phyloP scores from a whole-genome alignment of 2,329 filamentous ascomycete genomes.

The Fusarium illudens region DNA sequence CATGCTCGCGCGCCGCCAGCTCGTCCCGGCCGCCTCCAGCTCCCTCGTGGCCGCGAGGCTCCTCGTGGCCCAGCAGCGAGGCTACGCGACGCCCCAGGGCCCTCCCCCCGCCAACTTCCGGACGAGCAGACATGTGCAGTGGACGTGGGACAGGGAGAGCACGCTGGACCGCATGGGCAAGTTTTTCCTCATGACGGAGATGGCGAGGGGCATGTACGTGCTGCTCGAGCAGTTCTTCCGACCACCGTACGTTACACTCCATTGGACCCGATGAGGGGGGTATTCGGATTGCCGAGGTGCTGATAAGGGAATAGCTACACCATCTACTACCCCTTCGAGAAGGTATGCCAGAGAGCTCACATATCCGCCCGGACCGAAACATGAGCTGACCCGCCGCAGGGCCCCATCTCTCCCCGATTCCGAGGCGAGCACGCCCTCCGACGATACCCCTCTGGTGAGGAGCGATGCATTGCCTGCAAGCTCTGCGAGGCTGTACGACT shows the following conservation, averaged over 20 bases:
- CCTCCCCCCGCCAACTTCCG: constrained; percentile 85
- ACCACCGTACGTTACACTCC: constrained; percentile 79
- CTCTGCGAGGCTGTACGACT: constrained; percentile 84
- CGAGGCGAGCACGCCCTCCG: constrained; percentile 96
- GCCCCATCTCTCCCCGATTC: constrained; percentile 96
- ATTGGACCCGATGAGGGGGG: background rate
- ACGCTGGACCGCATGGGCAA: constrained; percentile 85
- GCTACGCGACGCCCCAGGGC: constrained; percentile 76
- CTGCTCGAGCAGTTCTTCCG: constrained; percentile 98
- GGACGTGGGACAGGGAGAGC: constrained; percentile 81
- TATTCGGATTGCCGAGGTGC: constrained; percentile 8
- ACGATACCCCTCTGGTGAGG: constrained; percentile 95
- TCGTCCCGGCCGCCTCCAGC: constrained; percentile 35
- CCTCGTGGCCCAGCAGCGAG: constrained; percentile 45
- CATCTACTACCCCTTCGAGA: constrained; percentile 98
- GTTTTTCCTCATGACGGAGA: constrained; percentile 95
- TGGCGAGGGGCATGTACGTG: constrained; percentile 97
- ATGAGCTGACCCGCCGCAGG: constrained; percentile 55
- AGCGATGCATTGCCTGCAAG: constrained; percentile 99
- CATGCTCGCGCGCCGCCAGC: constrained; percentile 50
- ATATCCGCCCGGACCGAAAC: background rate
- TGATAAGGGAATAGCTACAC: constrained; percentile 75
- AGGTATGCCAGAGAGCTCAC: constrained; percentile 58
- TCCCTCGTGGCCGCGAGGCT: constrained; percentile 34
- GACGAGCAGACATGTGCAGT: constrained; percentile 74